Evolutionary conservation across 176 grass and related monocot genomes (phyloP).

Genomic region (Phragmites australis): DNA sequence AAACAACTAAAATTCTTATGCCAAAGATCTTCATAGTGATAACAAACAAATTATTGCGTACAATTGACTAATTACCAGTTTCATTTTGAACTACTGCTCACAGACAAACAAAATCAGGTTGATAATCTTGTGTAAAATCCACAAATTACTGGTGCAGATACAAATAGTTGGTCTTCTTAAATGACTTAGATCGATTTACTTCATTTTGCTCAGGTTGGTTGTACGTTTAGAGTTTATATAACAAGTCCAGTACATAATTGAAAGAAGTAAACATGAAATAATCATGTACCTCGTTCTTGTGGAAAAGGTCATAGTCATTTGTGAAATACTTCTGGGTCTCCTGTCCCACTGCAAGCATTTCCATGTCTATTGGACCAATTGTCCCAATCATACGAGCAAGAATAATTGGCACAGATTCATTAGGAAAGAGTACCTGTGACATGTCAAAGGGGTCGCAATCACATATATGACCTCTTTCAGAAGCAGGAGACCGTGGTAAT

Average conservation of each 20-base stretch:
- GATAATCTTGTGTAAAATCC: neutral
- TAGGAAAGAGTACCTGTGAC: slow-evolving; percentile 90
- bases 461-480: slow-evolving; percentile 7
- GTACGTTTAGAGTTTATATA: neutral
- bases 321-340: slow-evolving; percentile 87
- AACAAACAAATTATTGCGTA: neutral
- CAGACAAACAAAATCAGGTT: too few relatives aligned
- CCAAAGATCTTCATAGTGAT: slow-evolving; percentile 5
- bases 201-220: neutral
- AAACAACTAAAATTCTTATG: neutral
- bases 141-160: neutral
- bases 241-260: neutral
- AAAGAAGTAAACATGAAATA: slow-evolving; percentile 28
- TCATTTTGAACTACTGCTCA: too few relatives aligned
- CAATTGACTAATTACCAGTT: neutral
- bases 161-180: neutral
- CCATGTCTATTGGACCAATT: slow-evolving; percentile 82
- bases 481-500: slow-evolving; percentile 17
- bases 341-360: slow-evolving; percentile 82
- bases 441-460: slow-evolving; percentile 24
- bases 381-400: slow-evolving; percentile 95
- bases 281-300: slow-evolving; percentile 75
- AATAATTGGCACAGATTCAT: slow-evolving; percentile 82
- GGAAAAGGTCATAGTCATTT: slow-evolving; percentile 75
- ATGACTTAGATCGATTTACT: neutral